A percentile compares a stretch with the other conserved stretches of the same genome.
Evolutionary conservation across 129 eudicot genomes (phyloP).

Genomic region (Tagetes patula): DNA sequence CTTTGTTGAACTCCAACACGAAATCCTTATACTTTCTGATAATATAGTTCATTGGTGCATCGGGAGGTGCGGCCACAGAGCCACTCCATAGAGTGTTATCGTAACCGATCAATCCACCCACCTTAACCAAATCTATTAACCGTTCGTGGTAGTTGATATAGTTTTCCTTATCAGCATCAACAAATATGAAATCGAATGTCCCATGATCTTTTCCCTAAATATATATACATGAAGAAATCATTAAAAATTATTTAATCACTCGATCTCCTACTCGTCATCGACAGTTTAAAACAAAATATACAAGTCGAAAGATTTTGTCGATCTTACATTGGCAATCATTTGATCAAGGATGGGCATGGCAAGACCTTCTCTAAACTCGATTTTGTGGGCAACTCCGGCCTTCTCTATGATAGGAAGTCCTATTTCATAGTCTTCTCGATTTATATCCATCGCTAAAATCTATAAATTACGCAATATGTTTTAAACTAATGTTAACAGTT

Average conservation of each 20-base stretch:
- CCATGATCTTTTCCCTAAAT: constrained; percentile 63
- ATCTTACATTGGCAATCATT: constrained; percentile 57
- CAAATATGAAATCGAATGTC: constrained; percentile 48
- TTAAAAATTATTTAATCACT: too few species aligned
- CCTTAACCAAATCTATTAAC: constrained; percentile 67
- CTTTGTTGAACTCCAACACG: constrained; percentile 82
- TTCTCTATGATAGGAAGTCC: constrained; percentile 41
- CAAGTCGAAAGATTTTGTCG: not conserved
- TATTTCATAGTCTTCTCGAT: constrained; percentile 64
- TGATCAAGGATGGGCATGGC: constrained; percentile 78
- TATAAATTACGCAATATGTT: constrained; percentile 19
- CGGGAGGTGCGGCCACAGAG: constrained; percentile 67
- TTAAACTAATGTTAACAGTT: too few species aligned
- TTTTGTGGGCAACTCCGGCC: too few species aligned
- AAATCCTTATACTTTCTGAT: constrained; percentile 75
- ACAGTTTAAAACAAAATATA: not conserved
- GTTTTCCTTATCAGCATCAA: constrained; percentile 51
- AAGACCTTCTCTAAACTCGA: constrained; percentile 1
- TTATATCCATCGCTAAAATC: constrained; percentile 80
- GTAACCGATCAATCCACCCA: constrained; percentile 58
- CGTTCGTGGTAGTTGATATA: constrained; percentile 80
- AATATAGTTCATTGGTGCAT: constrained; percentile 74
- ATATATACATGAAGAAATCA: not conserved
- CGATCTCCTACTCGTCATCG: too few species aligned
- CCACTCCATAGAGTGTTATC: constrained; percentile 56